Evolutionary conservation across 2,329 filamentous ascomycete genomes (phyloP).

Genomic region (Arthrobotrys sphaeroides): DNA sequence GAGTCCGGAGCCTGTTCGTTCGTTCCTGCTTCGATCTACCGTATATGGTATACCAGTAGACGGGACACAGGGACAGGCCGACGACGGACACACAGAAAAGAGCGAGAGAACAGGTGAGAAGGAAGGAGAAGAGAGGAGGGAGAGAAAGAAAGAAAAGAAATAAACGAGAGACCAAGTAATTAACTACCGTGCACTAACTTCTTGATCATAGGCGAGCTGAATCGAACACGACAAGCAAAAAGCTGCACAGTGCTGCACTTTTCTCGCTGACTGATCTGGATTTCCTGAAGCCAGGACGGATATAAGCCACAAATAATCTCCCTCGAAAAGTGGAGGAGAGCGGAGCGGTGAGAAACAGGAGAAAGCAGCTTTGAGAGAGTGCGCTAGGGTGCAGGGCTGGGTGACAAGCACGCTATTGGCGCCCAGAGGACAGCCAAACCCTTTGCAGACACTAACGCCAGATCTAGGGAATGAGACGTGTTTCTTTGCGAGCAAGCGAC

Average conservation of each 20-base stretch:
- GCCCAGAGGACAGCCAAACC: conserved; percentile 45
- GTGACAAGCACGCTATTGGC: conserved; percentile 35
- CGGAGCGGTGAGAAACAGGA: conserved; percentile 46
- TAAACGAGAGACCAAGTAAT: conserved; percentile 1
- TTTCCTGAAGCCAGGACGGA: conserved; percentile 46
- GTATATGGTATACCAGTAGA: no score
- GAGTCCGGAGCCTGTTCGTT: neutral
- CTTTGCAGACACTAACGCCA: conserved; percentile 37
- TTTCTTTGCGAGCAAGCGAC: conserved; percentile 47
- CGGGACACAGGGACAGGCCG: neutral
- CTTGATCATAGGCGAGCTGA: conserved; percentile 28
- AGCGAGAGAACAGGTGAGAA: neutral
- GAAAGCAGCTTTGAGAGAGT: conserved; percentile 23
- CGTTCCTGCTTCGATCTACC: conserved; percentile 22
- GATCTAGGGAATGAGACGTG: conserved; percentile 43
- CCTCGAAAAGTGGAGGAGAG: conserved; percentile 50
- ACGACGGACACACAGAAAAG: neutral
- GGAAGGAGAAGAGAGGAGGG: conserved; percentile 1
- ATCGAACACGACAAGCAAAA: neutral
- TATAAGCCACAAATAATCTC: conserved; percentile 55
- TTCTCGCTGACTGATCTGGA: conserved; percentile 15
- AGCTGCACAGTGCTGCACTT: conserved; percentile 5
- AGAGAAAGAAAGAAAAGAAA: neutral
- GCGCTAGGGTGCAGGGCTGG: conserved; percentile 34
- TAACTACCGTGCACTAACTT: neutral